Evolutionary conservation across 805 yeast genomes (phyloP).

Genomic region (Yueomyces sp.): DNA sequence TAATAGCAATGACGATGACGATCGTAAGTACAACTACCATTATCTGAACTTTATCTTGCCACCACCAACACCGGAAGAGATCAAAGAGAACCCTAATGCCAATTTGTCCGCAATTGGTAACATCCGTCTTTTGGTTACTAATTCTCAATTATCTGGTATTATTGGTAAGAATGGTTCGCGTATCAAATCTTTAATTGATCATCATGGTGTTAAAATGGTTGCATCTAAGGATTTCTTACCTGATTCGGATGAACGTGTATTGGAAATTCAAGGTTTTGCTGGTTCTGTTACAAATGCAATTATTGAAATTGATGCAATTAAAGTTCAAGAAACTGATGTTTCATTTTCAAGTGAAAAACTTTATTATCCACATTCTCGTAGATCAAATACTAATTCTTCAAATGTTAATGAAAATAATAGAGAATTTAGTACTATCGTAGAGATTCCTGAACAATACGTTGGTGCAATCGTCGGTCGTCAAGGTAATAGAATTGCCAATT

Average conservation of each 20-base stretch:
- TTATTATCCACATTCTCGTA: slow-evolving; percentile 37
- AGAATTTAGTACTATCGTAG: slow-evolving; percentile 9
- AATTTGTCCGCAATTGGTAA: slow-evolving; percentile 17
- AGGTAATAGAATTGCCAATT: slow-evolving; percentile 77
- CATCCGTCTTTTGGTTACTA: slow-evolving; percentile 64
- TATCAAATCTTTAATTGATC: slow-evolving; percentile 55
- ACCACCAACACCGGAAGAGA: slow-evolving; percentile 17
- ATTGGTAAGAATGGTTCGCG: slow-evolving; percentile 75
- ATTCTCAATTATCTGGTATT: slow-evolving; percentile 76
- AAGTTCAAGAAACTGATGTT: slow-evolving; percentile 15
- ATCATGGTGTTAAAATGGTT: slow-evolving; percentile 61
- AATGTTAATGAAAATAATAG: slow-evolving; percentile 9
- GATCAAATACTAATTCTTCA: background rate
- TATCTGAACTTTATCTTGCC: slow-evolving; percentile 22
- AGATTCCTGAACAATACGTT: slow-evolving; percentile 66
- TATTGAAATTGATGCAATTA: slow-evolving; percentile 32
- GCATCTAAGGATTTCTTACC: slow-evolving; percentile 77
- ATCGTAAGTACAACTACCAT: slow-evolving; percentile 34
- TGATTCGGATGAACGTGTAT: slow-evolving; percentile 71
- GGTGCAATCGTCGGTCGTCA: slow-evolving; percentile 84
- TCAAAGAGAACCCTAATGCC: slow-evolving; percentile 11
- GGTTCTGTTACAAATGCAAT: slow-evolving; percentile 50
- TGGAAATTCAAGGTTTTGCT: slow-evolving; percentile 75
- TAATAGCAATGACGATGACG: slow-evolving; percentile 15
- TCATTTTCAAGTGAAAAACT: slow-evolving; percentile 26